A percentile compares a stretch with the other conserved stretches of the same genome.
Conservation (phyloP, 805 yeast genomes). For the Sugiyamaella smithiae region DNA sequence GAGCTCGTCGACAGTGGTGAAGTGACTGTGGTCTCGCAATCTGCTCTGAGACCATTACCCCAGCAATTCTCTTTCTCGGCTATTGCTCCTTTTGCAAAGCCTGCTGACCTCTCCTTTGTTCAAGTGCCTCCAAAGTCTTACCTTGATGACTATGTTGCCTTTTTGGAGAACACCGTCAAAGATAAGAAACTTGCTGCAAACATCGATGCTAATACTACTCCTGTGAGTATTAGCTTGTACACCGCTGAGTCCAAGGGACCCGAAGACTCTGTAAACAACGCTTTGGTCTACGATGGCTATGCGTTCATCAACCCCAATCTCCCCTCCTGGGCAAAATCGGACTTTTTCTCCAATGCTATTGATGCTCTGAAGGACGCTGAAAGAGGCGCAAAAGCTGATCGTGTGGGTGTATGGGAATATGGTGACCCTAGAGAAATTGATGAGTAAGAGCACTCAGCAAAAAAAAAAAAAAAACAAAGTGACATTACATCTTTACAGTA, state of each 20-base stretch:
- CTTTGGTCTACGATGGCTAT: constrained; percentile 57
- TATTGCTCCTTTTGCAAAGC: constrained; percentile 54
- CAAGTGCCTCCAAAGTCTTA: constrained; percentile 64
- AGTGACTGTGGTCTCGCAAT: constrained; percentile 43
- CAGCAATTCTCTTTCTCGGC: constrained; percentile 41
- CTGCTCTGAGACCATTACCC: constrained; percentile 53
- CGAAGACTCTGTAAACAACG: constrained; percentile 56
- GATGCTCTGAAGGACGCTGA: constrained; percentile 45
- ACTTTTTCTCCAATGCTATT: constrained; percentile 36
- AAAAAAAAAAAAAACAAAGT: too few species aligned
- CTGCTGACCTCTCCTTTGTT: constrained; percentile 52
- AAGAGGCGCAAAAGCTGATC: constrained; percentile 46
- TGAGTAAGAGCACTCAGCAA: constrained; percentile 32
- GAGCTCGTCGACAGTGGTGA: constrained; percentile 64
- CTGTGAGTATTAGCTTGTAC: constrained; percentile 47
- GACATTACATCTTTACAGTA: too few species aligned
- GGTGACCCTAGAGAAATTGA: constrained; percentile 63
- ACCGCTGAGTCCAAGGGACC: constrained; percentile 55
- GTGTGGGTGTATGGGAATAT: constrained; percentile 69
- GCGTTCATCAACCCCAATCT: constrained; percentile 46
- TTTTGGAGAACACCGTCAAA: constrained; percentile 50
- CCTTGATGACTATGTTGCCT: constrained; percentile 50
- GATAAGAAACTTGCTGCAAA: constrained; percentile 56
- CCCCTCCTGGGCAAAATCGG: constrained; percentile 35
- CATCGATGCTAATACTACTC: constrained; percentile 37